Percentiles rank a stretch among this genome's conserved stretches.
Conservation (phyloP, 441 rosid species). For the Daphne laureola region DNA sequence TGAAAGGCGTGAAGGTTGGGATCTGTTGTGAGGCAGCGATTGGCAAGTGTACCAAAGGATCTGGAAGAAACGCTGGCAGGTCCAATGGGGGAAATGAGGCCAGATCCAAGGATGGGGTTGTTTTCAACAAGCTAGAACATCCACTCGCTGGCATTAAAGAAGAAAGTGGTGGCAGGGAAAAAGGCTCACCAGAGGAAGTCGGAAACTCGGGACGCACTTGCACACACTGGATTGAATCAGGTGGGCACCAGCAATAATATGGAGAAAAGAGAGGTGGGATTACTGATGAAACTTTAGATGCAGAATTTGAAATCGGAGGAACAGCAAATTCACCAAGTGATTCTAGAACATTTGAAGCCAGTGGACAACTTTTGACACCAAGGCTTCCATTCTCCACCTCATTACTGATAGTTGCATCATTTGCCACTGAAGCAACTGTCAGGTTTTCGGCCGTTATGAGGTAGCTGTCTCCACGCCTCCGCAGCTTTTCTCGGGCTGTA, state of each 20-base stretch:
- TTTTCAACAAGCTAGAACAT: conserved; percentile 39
- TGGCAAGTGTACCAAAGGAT: conserved; percentile 53
- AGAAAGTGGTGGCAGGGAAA: conserved; percentile 56
- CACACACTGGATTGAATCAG: conserved; percentile 35
- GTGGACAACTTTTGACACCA: conserved; percentile 21
- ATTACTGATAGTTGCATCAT: conserved; percentile 23
- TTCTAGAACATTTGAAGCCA: conserved; percentile 27
- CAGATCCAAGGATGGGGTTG: conserved; percentile 43
- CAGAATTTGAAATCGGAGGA: conserved; percentile 26
- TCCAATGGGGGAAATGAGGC: conserved; percentile 54
- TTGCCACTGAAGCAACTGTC: conserved; percentile 19
- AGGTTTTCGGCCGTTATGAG: conserved; percentile 35
- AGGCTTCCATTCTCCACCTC: conserved; percentile 26
- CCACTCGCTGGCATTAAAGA: conserved; percentile 41
- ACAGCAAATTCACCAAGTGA: conserved; percentile 34
- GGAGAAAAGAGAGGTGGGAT: conserved; percentile 59
- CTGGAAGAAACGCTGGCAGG: conserved; percentile 57
- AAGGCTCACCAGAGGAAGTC: conserved; percentile 35
- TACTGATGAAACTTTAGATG: conserved; percentile 22
- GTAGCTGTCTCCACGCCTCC: conserved; percentile 46
- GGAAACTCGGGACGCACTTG: conserved; percentile 30
- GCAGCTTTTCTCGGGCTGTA: conserved; percentile 57
- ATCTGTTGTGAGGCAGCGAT: conserved; percentile 54
- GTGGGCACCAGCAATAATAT: conserved; percentile 87
- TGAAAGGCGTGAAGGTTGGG: conserved; percentile 68